These are phyloP conservation scores for Rhinocladiella mackenziei DNA, from an alignment of 2,329 filamentous ascomycete genomes.

Conservation along the genomic window DNA sequence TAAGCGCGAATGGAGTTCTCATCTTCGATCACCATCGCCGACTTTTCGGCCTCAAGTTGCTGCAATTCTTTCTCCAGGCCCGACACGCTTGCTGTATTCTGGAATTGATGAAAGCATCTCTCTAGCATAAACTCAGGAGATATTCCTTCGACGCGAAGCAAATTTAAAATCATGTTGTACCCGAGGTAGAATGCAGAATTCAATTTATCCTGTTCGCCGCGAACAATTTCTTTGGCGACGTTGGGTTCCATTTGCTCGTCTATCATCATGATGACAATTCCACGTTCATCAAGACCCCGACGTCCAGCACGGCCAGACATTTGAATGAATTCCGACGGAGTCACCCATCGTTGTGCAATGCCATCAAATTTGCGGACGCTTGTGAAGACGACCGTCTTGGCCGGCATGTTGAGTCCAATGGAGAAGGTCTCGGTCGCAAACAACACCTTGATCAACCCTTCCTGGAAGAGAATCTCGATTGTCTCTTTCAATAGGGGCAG, in stretches of 20 bases:
- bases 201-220: conserved; percentile 91
- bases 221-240: conserved; percentile 90
- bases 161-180: conserved; percentile 98
- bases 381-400: conserved; percentile 98
- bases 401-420: conserved; percentile 97
- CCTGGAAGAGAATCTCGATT: conserved; percentile 97
- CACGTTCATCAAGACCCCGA: conserved; percentile 93
- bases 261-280: conserved; percentile 99
- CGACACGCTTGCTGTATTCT: conserved; percentile 85
- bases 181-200: conserved; percentile 97
- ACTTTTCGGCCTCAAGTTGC: conserved; percentile 70
- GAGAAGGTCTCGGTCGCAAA: conserved; percentile 99
- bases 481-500: conserved; percentile 96
- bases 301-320: conserved; percentile 97
- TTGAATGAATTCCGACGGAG: conserved; percentile 93
- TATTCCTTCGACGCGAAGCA: conserved; percentile 97
- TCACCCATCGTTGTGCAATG: conserved; percentile 72
- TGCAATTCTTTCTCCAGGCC: conserved; percentile 77
- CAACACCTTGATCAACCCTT: conserved; percentile 93
- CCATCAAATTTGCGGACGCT: conserved; percentile 95
- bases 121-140: conserved; percentile 99
- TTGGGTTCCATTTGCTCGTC: conserved; percentile 93
- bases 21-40: conserved; percentile 72
- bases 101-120: conserved; percentile 96
- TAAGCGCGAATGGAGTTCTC: conserved; percentile 90